Evolutionary conservation across 768 basidiomycete genomes (phyloP).

Genomic region (Termitomyces titanicus): DNA sequence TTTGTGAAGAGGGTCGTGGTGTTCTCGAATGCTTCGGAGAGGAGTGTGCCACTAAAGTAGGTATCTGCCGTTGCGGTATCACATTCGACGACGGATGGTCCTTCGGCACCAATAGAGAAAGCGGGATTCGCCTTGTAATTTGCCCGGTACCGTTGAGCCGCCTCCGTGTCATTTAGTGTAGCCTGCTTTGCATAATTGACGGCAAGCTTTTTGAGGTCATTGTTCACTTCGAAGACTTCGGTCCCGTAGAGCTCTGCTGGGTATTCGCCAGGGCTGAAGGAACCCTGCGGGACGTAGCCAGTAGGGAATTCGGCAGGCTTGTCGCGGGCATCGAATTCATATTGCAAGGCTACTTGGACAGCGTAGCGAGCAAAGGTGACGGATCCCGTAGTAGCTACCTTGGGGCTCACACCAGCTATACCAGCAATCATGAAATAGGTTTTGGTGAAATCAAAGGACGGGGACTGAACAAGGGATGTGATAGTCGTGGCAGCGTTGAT

Average conservation of each 20-base stretch:
- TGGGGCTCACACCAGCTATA: slow-evolving; percentile 12
- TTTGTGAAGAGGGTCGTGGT: slow-evolving; percentile 10
- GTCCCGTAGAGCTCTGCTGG: slow-evolving; percentile 11
- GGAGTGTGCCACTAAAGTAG: slow-evolving; percentile 10
- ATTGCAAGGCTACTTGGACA: slow-evolving; percentile 11
- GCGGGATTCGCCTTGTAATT: slow-evolving; percentile 1
- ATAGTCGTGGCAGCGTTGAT: slow-evolving; percentile 13
- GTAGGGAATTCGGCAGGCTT: slow-evolving; percentile 10
- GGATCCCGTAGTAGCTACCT: slow-evolving; percentile 7
- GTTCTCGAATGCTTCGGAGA: slow-evolving; percentile 13
- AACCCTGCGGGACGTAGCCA: slow-evolving; percentile 12
- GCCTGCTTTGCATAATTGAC: slow-evolving; percentile 9
- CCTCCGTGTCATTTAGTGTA: slow-evolving; percentile 4
- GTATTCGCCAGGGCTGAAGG: slow-evolving; percentile 3
- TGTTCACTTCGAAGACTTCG: slow-evolving; percentile 13
- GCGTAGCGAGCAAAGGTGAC: slow-evolving; percentile 13
- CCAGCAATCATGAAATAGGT: slow-evolving; percentile 13
- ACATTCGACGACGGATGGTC: slow-evolving; percentile 11
- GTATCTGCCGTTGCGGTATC: slow-evolving; percentile 11
- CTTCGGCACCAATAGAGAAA: slow-evolving; percentile 4
- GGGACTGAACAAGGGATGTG: slow-evolving; percentile 7
- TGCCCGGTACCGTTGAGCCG: slow-evolving; percentile 4
- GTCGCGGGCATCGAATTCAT: slow-evolving; percentile 12
- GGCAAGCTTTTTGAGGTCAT: slow-evolving; percentile 9
- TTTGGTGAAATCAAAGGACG: slow-evolving; percentile 7